phyloP scores from a whole-genome alignment of 2,329 filamentous ascomycete species.

The Botryotinia calthae region DNA sequence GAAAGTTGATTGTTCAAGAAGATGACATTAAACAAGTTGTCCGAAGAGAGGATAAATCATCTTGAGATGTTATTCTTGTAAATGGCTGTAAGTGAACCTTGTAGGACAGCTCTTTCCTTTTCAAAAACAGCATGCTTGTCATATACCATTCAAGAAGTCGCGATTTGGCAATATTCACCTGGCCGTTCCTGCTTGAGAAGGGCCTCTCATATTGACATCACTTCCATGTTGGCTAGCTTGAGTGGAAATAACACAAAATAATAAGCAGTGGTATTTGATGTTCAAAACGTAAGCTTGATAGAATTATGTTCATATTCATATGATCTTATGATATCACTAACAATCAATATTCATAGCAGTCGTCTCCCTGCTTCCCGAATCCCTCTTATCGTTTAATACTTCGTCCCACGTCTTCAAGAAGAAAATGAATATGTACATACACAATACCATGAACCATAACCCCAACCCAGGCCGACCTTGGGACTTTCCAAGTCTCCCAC shows the following conservation, averaged over 20 bases:
- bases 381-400: not conserved
- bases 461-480: constrained; percentile 8
- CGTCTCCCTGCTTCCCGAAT: constrained; percentile 23
- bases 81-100: not conserved
- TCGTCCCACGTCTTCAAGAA: constrained; percentile 20
- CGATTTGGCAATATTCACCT: not conserved
- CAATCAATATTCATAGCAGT: constrained; percentile 21
- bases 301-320: constrained; percentile 31
- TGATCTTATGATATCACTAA: constrained; percentile 23
- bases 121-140: too few species aligned
- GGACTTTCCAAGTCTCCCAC: constrained; percentile 15
- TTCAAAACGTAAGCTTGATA: constrained; percentile 8
- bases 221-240: not conserved
- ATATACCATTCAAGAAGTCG: not conserved
- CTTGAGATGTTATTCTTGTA: not conserved
- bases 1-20: not conserved
- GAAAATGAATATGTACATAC: constrained; percentile 33
- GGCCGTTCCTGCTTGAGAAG: not conserved
- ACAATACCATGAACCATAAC: constrained; percentile 30
- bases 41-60: not conserved
- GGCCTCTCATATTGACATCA: not conserved
- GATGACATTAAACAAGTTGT: not conserved
- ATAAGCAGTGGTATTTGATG: not conserved
- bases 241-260: not conserved
- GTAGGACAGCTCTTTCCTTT: not conserved